Percentiles rank a stretch among this genome's conserved stretches.
Evolutionary conservation across 768 basidiomycete species (phyloP).

Genomic region (Crepidotus variabilis): DNA sequence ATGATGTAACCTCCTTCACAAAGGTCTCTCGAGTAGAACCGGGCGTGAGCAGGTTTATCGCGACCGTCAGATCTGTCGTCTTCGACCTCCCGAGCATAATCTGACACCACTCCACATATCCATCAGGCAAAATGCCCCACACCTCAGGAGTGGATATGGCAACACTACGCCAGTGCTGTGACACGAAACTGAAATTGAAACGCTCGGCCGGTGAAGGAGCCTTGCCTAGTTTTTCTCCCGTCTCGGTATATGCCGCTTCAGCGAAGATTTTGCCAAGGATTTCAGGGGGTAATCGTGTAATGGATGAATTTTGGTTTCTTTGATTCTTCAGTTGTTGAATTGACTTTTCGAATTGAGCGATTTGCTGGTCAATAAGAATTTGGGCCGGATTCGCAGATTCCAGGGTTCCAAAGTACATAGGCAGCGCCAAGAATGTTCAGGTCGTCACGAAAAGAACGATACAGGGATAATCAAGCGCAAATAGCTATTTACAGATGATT

Average conservation of each 20-base stretch:
- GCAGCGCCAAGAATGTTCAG: too few species aligned
- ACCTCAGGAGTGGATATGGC: not conserved
- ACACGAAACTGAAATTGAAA: conserved; percentile 24
- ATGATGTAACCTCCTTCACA: not conserved
- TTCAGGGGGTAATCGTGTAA: conserved; percentile 39
- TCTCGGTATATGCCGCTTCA: not conserved
- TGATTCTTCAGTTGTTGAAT: conserved; percentile 6
- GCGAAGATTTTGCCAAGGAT: conserved; percentile 37
- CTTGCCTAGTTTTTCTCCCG: too few species aligned
- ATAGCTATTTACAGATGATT: too few species aligned
- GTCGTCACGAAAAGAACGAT: too few species aligned
- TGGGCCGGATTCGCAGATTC: conserved; percentile 17
- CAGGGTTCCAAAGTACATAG: not conserved
- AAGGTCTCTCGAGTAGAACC: not conserved
- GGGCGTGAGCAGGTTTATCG: not conserved
- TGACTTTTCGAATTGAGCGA: conserved; percentile 12
- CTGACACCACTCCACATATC: not conserved
- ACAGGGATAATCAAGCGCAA: too few species aligned
- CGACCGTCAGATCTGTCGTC: not conserved
- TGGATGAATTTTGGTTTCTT: conserved; percentile 32
- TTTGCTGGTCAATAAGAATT: conserved; percentile 4
- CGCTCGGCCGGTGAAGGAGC: too few species aligned
- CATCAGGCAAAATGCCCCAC: not conserved
- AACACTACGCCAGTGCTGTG: not conserved
- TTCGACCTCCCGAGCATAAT: not conserved